phyloP scores from a whole-genome alignment of 192 early-diverging fungal species.

The Mortierella hygrophila region DNA sequence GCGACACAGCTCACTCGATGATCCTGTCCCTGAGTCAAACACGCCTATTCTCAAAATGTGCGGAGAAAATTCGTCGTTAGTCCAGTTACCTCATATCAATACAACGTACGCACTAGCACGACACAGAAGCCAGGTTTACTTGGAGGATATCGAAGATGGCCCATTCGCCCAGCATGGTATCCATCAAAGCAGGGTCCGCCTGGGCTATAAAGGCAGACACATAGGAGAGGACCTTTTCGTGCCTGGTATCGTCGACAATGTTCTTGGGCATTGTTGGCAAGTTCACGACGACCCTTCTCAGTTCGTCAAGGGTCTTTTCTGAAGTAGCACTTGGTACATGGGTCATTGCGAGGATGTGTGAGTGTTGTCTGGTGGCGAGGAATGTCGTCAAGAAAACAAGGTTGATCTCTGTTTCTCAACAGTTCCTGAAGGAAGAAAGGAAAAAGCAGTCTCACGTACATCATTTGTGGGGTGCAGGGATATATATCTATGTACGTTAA shows the following conservation, averaged over 20 bases:
- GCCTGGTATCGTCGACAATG: slow-evolving; percentile 81
- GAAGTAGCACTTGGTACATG: slow-evolving; percentile 19
- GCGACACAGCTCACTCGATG: slow-evolving; percentile 57
- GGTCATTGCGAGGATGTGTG: background rate
- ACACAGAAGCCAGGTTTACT: slow-evolving; percentile 16
- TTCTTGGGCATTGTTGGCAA: slow-evolving; percentile 75
- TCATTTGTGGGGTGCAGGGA: background rate
- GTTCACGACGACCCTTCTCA: slow-evolving; percentile 63
- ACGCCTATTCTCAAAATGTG: slow-evolving; percentile 9
- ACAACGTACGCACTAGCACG: background rate
- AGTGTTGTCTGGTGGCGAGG: background rate
- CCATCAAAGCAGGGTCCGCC: slow-evolving; percentile 35
- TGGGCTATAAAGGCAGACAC: slow-evolving; percentile 60
- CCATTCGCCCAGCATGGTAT: slow-evolving; percentile 56
- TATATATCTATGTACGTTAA: background rate
- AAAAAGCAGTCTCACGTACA: background rate
- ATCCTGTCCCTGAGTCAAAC: slow-evolving; percentile 40
- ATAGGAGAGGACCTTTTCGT: slow-evolving; percentile 83
- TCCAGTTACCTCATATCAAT: background rate
- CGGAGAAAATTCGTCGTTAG: background rate
- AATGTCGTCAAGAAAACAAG: background rate
- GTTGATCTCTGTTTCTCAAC: background rate
- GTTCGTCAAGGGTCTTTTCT: slow-evolving; percentile 47
- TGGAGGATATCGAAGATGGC: slow-evolving; percentile 55
- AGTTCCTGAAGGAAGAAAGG: background rate